phyloP scores from a whole-genome alignment of 1,139 yeast species.

The Geotrichum cucujoidarum region DNA sequence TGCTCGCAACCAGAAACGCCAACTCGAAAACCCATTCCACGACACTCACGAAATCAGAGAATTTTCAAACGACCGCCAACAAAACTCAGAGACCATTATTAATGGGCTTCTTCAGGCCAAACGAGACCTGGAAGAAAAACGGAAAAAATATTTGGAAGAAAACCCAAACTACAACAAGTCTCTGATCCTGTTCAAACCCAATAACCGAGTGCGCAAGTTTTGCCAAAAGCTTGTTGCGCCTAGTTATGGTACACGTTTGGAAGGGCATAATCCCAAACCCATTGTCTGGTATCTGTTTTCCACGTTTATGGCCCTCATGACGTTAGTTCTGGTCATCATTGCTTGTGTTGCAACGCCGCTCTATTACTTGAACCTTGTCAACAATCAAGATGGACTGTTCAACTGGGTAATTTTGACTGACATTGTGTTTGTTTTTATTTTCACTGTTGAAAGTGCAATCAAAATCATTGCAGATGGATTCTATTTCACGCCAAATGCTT shows the following conservation, averaged over 20 bases:
- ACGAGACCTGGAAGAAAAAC: constrained; percentile 44
- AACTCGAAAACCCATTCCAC: constrained; percentile 34
- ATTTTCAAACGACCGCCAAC: constrained; percentile 16
- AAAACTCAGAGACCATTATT: constrained; percentile 9
- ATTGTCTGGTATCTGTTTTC: constrained; percentile 48
- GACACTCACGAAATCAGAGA: constrained; percentile 28
- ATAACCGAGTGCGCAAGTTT: constrained; percentile 56
- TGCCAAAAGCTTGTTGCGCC: constrained; percentile 76
- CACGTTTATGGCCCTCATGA: constrained; percentile 57
- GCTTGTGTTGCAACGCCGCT: constrained; percentile 84
- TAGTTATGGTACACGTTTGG: constrained; percentile 68
- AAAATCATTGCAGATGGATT: constrained; percentile 86
- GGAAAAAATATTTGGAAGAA: constrained; percentile 48
- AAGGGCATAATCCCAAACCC: constrained; percentile 62
- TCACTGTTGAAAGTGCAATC: constrained; percentile 64
- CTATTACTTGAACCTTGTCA: constrained; percentile 43
- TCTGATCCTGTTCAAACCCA: constrained; percentile 62
- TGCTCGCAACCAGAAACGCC: constrained; percentile 36
- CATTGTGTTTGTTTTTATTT: constrained; percentile 54
- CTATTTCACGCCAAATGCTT: constrained; percentile 76
- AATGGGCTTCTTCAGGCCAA: constrained; percentile 28
- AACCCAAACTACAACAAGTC: constrained; percentile 69
- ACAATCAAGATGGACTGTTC: constrained; percentile 42
- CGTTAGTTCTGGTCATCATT: constrained; percentile 58
- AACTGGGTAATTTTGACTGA: constrained; percentile 54